These are phyloP conservation scores for Coffea humblotiana DNA, from an alignment of 305 asterid genomes.

Conservation along the genomic window DNA sequence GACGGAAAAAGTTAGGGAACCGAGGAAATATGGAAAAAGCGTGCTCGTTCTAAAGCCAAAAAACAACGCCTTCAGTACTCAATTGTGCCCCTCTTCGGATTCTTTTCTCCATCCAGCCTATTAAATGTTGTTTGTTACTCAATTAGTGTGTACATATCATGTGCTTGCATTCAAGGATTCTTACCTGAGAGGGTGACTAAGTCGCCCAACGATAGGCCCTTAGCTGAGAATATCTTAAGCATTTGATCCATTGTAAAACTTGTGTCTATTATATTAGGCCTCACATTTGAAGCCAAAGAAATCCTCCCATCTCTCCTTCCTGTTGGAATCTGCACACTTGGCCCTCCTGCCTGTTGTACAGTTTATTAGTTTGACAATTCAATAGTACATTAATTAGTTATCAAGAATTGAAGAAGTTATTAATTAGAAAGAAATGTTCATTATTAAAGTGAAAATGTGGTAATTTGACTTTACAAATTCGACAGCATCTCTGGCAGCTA, in stretches of 20 bases:
- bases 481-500: slow-evolving; percentile 82
- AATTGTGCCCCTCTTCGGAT: too few species aligned
- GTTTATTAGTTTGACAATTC: neutral
- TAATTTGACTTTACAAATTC: slow-evolving; percentile 43
- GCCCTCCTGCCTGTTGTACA: slow-evolving; percentile 63
- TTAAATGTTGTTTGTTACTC: too few species aligned
- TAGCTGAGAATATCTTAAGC: slow-evolving; percentile 49
- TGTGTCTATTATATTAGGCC: slow-evolving; percentile 71
- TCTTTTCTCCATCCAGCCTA: too few species aligned
- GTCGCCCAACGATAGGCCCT: slow-evolving; percentile 71
- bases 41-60: too few species aligned
- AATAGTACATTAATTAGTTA: too few species aligned
- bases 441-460: neutral
- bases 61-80: too few species aligned
- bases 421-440: neutral
- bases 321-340: slow-evolving; percentile 55
- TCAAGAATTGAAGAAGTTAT: too few species aligned
- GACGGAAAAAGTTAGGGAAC: too few species aligned
- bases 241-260: slow-evolving; percentile 66
- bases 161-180: neutral
- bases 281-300: slow-evolving; percentile 58
- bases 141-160: neutral
- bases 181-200: slow-evolving; percentile 77
- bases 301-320: slow-evolving; percentile 71
- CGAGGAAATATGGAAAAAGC: too few species aligned